phyloP scores from a whole-genome alignment of 257 asterid genomes.

The Oldenlandia corymbosa region DNA sequence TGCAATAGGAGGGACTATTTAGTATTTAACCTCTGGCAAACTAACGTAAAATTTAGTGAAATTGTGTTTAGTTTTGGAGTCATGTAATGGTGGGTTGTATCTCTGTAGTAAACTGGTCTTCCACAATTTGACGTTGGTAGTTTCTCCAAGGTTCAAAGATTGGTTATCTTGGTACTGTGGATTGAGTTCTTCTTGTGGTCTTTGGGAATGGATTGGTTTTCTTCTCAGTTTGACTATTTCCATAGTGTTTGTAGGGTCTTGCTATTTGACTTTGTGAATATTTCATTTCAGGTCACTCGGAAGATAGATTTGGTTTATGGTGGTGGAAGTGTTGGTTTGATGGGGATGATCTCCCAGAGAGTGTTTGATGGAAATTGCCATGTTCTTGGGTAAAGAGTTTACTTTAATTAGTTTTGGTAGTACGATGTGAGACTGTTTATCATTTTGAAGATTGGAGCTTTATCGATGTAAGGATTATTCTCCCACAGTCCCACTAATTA shows the following conservation, averaged over 20 bases:
- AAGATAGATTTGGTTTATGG: slow-evolving; percentile 92
- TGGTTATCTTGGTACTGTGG: background rate
- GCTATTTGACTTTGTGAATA: slow-evolving; percentile 13
- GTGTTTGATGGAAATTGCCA: slow-evolving; percentile 91
- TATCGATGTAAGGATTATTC: background rate
- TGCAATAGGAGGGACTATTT: slow-evolving; percentile 12
- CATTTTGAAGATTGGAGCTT: background rate
- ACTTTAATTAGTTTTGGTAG: no score
- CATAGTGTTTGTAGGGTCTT: slow-evolving; percentile 7
- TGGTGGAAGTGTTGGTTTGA: slow-evolving; percentile 96
- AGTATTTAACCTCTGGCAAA: slow-evolving; percentile 13
- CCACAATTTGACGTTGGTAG: slow-evolving; percentile 9
- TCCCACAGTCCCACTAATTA: slow-evolving; percentile 10
- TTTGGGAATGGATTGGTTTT: slow-evolving; percentile 10
- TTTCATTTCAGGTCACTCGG: slow-evolving; percentile 63
- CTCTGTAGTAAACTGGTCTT: slow-evolving; percentile 12
- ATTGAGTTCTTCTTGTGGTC: slow-evolving; percentile 7
- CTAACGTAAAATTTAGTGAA: background rate
- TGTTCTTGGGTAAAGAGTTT: slow-evolving; percentile 76
- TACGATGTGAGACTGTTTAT: background rate
- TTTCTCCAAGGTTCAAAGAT: slow-evolving; percentile 9
- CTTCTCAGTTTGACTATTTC: slow-evolving; percentile 11
- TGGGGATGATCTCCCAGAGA: slow-evolving; percentile 85
- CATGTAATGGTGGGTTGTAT: background rate
- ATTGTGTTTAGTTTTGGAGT: background rate